Base-by-base conservation (phyloP, 805 yeast species). In the Kluyveromyces lactis region DNA sequence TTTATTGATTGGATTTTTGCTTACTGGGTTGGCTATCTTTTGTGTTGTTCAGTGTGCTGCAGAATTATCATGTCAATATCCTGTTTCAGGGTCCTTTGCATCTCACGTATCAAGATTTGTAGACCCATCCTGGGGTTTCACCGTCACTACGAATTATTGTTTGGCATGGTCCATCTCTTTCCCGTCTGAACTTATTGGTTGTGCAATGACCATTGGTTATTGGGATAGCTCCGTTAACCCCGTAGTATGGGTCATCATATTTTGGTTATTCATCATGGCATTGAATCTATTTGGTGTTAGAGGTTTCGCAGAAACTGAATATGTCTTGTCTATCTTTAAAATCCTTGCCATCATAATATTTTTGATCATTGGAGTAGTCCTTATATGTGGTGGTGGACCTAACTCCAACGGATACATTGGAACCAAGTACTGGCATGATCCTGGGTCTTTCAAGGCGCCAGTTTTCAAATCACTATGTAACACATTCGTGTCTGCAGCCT, bases 71-170 rank as follows among this genome's bases (percentile, higher is more conserved):
- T 73, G 76, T 28, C 65, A 76, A 3, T 75, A 72, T 53, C 84
- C 84, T 8, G 69, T 76, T n/a, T 68, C 80, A 4, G 84, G 83
- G 53, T 76, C 81, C 4, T 77, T 76, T 48, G 67, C 73, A 26
- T 71, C 79, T 11, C 78, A 73, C 54, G 71, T 77, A 6, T 63
- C 77, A 12, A 61, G 73, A 45, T 77, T 77, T 48, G 60, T 78
- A 39, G 81, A 77, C 48, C 68, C 70, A 11, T 72, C 79, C 6
- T 71, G 74, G 66, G 83, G 81, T 18, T 77, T 74, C 51, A 79
- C 82, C 4, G 66, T 69, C 55, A 79, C 77, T 41, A 71, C 75
- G 69, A 75, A 71, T 50, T 73, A 73, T 48, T 68, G 68, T 40
- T 58, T 73, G 50, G 69, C 69, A 47, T 70, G 75, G 72, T 44